A percentile compares a stretch with the other conserved stretches of the same genome.
These are phyloP conservation scores for Bjerkandera adusta DNA, from an alignment of 1,284 basidiomycete species.

Conservation along the genomic window DNA sequence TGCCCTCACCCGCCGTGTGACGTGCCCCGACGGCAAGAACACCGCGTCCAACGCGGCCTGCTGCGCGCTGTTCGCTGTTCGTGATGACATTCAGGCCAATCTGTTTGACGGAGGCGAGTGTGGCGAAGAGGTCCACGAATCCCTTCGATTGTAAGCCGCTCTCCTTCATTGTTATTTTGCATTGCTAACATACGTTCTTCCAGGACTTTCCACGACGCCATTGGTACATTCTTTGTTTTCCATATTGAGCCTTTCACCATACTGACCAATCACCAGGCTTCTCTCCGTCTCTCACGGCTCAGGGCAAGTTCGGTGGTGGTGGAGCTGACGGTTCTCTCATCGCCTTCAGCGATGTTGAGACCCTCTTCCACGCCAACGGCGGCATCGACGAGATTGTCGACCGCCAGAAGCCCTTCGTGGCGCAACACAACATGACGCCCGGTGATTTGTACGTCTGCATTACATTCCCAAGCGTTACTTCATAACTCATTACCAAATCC, in stretches of 20 bases:
- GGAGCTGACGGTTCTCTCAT: slow-evolving; percentile 17
- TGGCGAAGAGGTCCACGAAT: slow-evolving; percentile 19
- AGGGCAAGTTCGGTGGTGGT: slow-evolving; percentile 12
- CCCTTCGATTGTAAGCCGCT: slow-evolving; percentile 12
- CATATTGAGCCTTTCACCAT: too few relatives aligned
- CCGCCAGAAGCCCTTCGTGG: slow-evolving; percentile 20
- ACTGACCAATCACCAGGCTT: too few relatives aligned
- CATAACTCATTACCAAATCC: too few relatives aligned
- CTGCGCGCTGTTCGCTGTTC: slow-evolving; percentile 38
- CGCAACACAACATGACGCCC: slow-evolving; percentile 17
- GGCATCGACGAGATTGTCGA: slow-evolving; percentile 30
- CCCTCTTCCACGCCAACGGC: slow-evolving; percentile 13
- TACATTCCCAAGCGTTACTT: background rate
- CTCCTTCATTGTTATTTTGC: background rate
- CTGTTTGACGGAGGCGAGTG: slow-evolving; percentile 24
- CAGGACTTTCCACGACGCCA: slow-evolving; percentile 4
- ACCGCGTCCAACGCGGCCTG: slow-evolving; percentile 37
- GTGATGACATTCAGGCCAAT: slow-evolving; percentile 37
- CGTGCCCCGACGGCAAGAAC: slow-evolving; percentile 36
- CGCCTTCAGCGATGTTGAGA: slow-evolving; percentile 12
- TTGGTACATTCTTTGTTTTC: too few relatives aligned
- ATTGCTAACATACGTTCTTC: background rate
- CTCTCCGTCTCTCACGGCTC: too few relatives aligned
- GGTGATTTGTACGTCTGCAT: too few relatives aligned
- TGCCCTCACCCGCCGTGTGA: slow-evolving; percentile 29